Conservation (phyloP, 345 rosid genomes). For the Psidium guajava region DNA sequence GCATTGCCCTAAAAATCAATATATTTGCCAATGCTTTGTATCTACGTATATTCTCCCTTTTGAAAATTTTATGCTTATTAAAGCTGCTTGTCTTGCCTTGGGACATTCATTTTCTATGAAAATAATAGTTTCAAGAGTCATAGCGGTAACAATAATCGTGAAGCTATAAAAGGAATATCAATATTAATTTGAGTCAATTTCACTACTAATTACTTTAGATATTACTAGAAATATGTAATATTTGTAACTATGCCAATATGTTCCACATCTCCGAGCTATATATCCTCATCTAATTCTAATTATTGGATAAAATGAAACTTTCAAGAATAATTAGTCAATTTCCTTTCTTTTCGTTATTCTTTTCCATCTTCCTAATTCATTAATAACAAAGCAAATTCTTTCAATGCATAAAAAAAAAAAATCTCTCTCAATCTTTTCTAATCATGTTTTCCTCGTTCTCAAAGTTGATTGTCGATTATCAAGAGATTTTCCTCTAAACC, state of each 20-base stretch:
- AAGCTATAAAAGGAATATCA: neutral
- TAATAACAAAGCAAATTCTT: too few species aligned
- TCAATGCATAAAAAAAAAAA: too few species aligned
- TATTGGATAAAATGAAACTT: too few species aligned
- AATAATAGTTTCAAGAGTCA: neutral
- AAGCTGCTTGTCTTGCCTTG: neutral
- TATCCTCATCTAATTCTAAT: too few species aligned
- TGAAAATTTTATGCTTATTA: neutral
- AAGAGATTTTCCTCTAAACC: neutral
- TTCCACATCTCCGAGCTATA: neutral
- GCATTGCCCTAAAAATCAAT: neutral
- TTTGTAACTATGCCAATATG: neutral
- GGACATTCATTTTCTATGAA: neutral
- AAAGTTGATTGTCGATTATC: neutral
- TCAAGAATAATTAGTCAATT: too few species aligned
- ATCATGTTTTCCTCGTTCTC: neutral
- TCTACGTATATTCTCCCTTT: rapidly evolving
- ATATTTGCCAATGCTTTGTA: neutral
- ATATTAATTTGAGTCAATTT: neutral
- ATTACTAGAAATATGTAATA: neutral
- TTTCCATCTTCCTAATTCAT: too few species aligned
- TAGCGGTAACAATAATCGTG: neutral
- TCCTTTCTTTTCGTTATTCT: too few species aligned
- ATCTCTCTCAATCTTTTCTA: neutral
- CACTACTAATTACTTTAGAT: neutral